A percentile compares a stretch with the other conserved stretches of the same genome.
Conservation (phyloP, 2,329 filamentous ascomycete species). For the Zymoseptoria brevis region DNA sequence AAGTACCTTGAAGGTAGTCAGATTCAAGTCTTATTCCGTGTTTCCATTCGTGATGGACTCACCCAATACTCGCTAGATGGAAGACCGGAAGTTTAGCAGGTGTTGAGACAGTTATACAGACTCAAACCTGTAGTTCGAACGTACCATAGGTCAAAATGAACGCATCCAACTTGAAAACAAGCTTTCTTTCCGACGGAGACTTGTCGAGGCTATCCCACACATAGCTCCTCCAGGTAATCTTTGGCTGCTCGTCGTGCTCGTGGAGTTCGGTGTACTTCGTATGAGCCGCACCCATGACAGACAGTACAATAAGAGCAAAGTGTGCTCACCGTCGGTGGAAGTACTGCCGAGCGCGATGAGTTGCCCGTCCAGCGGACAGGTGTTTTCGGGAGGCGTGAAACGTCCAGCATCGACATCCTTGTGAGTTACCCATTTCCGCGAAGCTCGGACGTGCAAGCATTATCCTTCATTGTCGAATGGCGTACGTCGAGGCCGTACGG, state of each 20-base stretch:
- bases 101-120: too few species aligned
- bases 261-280: not conserved
- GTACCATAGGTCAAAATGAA: too few species aligned
- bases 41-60: not conserved
- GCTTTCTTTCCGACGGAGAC: slow-evolving; percentile 40
- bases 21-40: not conserved
- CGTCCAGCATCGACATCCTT: not conserved
- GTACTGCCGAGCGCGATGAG: not conserved
- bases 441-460: not conserved
- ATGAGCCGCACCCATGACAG: not conserved
- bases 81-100: too few species aligned
- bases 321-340: not conserved
- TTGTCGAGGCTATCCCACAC: slow-evolving; percentile 49
- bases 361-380: not conserved
- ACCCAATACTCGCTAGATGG: slow-evolving; percentile 13
- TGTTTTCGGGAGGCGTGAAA: not conserved
- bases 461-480: not conserved
- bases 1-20: slow-evolving; percentile 31
- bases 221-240: slow-evolving; percentile 41
- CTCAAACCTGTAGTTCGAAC: too few species aligned
- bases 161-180: slow-evolving; percentile 44
- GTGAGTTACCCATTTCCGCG: not conserved
- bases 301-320: not conserved
- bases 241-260: slow-evolving; percentile 8
- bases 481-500: not conserved